phyloP scores from a whole-genome alignment of 805 yeast genomes.

The Pichia ethanolica region DNA sequence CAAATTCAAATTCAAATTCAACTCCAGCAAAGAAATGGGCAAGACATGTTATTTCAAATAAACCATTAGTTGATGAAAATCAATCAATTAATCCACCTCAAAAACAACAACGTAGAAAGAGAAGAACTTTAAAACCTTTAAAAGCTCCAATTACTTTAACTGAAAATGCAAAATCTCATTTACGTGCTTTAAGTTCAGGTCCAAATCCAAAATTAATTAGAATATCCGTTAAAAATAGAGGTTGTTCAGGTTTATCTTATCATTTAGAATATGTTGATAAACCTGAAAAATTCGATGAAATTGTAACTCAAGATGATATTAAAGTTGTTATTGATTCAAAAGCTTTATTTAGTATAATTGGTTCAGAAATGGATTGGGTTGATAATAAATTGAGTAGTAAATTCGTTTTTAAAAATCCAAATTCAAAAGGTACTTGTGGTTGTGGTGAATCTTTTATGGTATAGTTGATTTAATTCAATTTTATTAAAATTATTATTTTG shows the following conservation, averaged over 20 bases:
- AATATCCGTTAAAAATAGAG: slow-evolving; percentile 91
- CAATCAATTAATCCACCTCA: slow-evolving; percentile 4
- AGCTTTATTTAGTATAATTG: slow-evolving; percentile 91
- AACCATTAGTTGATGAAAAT: slow-evolving; percentile 4
- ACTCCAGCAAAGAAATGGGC: slow-evolving; percentile 22
- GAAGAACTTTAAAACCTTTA: slow-evolving; percentile 75
- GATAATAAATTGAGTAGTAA: slow-evolving; percentile 86
- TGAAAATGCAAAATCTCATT: slow-evolving; percentile 66
- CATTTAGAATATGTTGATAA: slow-evolving; percentile 81
- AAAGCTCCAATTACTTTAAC: slow-evolving; percentile 84
- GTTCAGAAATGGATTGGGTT: slow-evolving; percentile 97
- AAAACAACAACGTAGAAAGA: slow-evolving; percentile 19
- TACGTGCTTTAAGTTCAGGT: slow-evolving; percentile 56
- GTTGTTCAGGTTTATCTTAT: slow-evolving; percentile 93
- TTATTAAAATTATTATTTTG: not conserved
- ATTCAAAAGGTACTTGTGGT: slow-evolving; percentile 96
- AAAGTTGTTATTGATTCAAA: slow-evolving; percentile 90
- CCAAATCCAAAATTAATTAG: slow-evolving; percentile 88
- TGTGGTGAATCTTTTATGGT: slow-evolving; percentile 99
- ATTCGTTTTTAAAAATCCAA: slow-evolving; percentile 91
- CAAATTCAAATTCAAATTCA: no score
- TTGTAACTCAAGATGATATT: slow-evolving; percentile 89
- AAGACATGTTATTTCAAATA: slow-evolving; percentile 22
- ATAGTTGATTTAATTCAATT: slow-evolving; percentile 23
- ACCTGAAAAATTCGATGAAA: slow-evolving; percentile 94